Percentiles rank a stretch among this genome's conserved stretches.
Evolutionary conservation across 768 basidiomycete genomes (phyloP).

Genomic region (Fistulinella prunicolor): DNA sequence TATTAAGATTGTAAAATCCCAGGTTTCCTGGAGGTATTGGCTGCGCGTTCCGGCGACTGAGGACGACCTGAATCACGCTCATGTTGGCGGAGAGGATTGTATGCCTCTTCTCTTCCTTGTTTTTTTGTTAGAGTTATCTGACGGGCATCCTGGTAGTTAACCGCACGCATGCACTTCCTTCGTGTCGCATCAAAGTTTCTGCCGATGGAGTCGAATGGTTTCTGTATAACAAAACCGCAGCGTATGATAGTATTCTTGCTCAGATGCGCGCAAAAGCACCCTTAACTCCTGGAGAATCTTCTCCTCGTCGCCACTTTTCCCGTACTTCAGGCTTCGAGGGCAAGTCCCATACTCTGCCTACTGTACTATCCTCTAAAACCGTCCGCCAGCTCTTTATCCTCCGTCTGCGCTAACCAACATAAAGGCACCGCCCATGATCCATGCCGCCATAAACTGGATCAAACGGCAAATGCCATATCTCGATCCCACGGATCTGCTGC

Average conservation of each 20-base stretch:
- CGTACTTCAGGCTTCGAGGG: constrained; percentile 41
- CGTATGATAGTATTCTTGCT: constrained; percentile 83
- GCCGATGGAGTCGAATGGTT: constrained; percentile 91
- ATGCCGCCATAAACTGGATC: constrained; percentile 48
- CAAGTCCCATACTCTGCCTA: constrained; percentile 10
- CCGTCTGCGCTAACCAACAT: constrained; percentile 27
- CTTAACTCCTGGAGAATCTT: constrained; percentile 20
- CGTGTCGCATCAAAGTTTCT: constrained; percentile 79
- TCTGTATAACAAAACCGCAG: constrained; percentile 84
- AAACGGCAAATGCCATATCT: constrained; percentile 63
- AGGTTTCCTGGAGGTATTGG: constrained; percentile 95
- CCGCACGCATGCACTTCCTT: constrained; percentile 38
- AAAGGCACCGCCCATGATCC: constrained; percentile 34
- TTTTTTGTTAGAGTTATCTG: background rate
- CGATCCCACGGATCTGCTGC: constrained; percentile 82
- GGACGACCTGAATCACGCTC: constrained; percentile 54
- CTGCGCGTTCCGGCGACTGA: constrained; percentile 75
- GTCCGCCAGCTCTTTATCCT: constrained; percentile 19
- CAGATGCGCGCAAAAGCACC: constrained; percentile 52
- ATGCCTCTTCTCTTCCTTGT: constrained; percentile 24
- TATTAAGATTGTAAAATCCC: constrained; percentile 76
- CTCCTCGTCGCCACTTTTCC: constrained; percentile 37
- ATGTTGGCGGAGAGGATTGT: constrained; percentile 54
- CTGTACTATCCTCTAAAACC: background rate
- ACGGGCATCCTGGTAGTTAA: constrained; percentile 31